A percentile compares a stretch with the other conserved stretches of the same genome.
Conservation (phyloP, 1,284 basidiomycete genomes). For the Anthracocystis panici-leucophaei region DNA sequence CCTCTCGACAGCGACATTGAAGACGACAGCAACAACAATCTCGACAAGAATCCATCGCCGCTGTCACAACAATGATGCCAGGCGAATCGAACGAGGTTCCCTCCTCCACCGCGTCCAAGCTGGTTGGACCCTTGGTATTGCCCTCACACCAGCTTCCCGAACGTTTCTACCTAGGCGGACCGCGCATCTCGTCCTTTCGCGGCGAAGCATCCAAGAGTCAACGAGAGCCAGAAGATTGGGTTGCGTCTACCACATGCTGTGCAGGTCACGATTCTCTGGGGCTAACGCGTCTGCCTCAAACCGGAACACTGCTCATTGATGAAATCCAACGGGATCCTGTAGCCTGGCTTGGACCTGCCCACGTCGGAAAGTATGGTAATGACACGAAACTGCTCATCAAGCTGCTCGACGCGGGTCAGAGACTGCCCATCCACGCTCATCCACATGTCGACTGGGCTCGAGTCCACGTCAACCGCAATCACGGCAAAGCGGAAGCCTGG, state of each 20-base stretch:
- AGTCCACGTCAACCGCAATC: conserved; percentile 25
- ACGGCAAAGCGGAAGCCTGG: conserved; percentile 45
- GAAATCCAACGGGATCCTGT: conserved; percentile 23
- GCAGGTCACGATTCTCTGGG: conserved; percentile 40
- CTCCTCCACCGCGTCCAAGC: conserved; percentile 1
- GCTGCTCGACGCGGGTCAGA: conserved; percentile 38
- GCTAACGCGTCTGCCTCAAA: conserved; percentile 23
- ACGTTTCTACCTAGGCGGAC: conserved; percentile 39
- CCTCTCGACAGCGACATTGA: not conserved
- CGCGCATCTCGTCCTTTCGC: conserved; percentile 32
- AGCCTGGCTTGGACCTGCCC: conserved; percentile 23
- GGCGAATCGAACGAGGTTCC: conserved; percentile 14
- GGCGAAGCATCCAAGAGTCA: conserved; percentile 18
- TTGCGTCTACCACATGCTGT: conserved; percentile 40
- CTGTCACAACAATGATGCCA: conserved; percentile 7
- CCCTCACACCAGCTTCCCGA: conserved; percentile 40
- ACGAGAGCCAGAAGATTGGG: conserved; percentile 43
- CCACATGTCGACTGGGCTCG: conserved; percentile 36
- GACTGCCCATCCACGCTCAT: conserved; percentile 41
- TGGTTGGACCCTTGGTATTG: conserved; percentile 23
- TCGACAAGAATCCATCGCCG: too few relatives aligned
- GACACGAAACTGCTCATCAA: conserved; percentile 45
- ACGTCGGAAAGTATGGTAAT: conserved; percentile 29
- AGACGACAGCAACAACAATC: not conserved
- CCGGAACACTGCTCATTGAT: conserved; percentile 27